Evolutionary conservation across 2,329 filamentous ascomycete genomes (phyloP).

Genomic region (Paracoccidioides lutzii): DNA sequence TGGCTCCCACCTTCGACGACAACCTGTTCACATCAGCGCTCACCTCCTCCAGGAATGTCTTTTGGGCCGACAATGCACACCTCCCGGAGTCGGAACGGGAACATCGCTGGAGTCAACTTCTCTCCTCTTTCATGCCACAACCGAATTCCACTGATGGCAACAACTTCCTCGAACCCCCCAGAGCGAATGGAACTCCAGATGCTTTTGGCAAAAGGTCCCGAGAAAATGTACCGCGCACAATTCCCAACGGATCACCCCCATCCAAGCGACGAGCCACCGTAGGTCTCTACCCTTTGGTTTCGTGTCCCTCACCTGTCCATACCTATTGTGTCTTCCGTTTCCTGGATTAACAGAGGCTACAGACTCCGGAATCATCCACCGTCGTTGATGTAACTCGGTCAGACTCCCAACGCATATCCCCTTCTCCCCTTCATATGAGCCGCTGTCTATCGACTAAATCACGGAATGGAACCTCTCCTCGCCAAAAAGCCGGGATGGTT

Average conservation of each 20-base stretch:
- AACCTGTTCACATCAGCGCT: slow-evolving; percentile 30
- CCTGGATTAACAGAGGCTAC: slow-evolving; percentile 30
- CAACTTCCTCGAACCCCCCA: slow-evolving; percentile 13
- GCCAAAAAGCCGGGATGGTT: neutral
- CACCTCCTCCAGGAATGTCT: slow-evolving; percentile 29
- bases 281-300: slow-evolving; percentile 30
- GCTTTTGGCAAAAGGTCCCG: slow-evolving; percentile 31
- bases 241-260: slow-evolving; percentile 27
- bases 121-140: slow-evolving; percentile 27
- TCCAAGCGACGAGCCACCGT: slow-evolving; percentile 35
- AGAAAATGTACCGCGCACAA: slow-evolving; percentile 29
- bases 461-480: slow-evolving; percentile 13
- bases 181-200: slow-evolving; percentile 15
- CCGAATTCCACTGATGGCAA: slow-evolving; percentile 11
- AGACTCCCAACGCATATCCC: slow-evolving; percentile 21
- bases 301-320: slow-evolving; percentile 14
- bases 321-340: slow-evolving; percentile 14
- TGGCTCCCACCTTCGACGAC: slow-evolving; percentile 23
- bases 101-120: slow-evolving; percentile 28
- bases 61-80: slow-evolving; percentile 30
- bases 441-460: slow-evolving; percentile 20
- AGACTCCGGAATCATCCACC: slow-evolving; percentile 28
- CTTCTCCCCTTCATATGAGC: slow-evolving; percentile 15
- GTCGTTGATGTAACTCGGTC: slow-evolving; percentile 21
- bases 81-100: slow-evolving; percentile 30